Evolutionary conservation across 257 asterid genomes (phyloP).

Genomic region (Eucommia ulmoides): DNA sequence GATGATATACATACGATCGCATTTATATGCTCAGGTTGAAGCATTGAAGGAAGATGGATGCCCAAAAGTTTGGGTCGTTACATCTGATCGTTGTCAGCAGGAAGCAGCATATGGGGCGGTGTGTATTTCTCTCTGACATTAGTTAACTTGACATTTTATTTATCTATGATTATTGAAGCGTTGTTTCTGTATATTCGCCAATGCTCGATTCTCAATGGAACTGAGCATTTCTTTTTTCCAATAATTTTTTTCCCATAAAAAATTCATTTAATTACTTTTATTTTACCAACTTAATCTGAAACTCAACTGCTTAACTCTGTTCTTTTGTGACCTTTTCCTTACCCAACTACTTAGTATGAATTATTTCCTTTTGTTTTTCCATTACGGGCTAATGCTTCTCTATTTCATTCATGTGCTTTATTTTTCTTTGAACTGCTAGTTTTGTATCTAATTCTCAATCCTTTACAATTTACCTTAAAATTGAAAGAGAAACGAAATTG

Average conservation of each 20-base stretch:
- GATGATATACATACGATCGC: too few species aligned
- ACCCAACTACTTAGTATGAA: background rate
- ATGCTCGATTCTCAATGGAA: too few species aligned
- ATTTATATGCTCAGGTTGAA: too few species aligned
- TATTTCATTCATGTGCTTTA: background rate
- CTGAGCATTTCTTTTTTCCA: too few species aligned
- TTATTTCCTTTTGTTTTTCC: background rate
- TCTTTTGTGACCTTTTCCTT: background rate
- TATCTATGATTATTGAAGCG: too few species aligned
- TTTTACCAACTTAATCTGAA: background rate
- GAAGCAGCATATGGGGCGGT: slow-evolving; percentile 91
- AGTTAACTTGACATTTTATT: too few species aligned
- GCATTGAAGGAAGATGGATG: slow-evolving; percentile 91
- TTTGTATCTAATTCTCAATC: background rate
- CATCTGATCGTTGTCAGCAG: slow-evolving; percentile 82
- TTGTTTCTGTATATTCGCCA: too few species aligned
- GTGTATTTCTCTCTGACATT: slow-evolving; percentile 19
- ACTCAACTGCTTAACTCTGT: background rate
- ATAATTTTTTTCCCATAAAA: too few species aligned
- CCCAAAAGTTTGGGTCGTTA: slow-evolving; percentile 95
- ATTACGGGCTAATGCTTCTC: background rate
- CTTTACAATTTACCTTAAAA: too few species aligned
- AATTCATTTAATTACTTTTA: background rate
- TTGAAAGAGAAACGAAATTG: background rate
- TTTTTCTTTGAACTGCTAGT: background rate